Conservation (phyloP, 208 protist genomes). For the Trypanosoma conorhini region DNA sequence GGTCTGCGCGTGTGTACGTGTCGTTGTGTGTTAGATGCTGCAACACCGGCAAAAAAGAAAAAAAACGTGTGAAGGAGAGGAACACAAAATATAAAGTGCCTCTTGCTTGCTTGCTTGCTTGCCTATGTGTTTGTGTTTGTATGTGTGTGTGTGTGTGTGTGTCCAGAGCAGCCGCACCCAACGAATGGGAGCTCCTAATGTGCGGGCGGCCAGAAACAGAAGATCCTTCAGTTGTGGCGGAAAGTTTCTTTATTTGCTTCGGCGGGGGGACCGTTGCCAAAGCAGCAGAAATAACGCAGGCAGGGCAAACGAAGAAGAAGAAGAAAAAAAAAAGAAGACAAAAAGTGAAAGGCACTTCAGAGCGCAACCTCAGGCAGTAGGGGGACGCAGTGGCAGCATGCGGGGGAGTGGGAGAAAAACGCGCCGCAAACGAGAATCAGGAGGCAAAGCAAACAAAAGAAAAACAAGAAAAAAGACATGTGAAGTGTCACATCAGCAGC, state of each 20-base stretch:
- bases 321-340: constrained; percentile 26
- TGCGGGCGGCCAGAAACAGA: neutral
- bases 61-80: no score
- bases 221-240: neutral
- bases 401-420: neutral
- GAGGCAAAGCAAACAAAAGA: neutral
- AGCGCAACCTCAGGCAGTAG: neutral
- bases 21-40: no score
- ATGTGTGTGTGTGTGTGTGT: neutral
- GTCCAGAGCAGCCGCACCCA: neutral
- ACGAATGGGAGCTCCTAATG: neutral
- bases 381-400: neutral
- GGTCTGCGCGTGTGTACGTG: neutral
- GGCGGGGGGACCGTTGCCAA: neutral
- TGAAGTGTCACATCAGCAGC: neutral
- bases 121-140: neutral
- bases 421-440: neutral
- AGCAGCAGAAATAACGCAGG: neutral
- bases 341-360: neutral
- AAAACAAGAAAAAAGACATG: constrained; percentile 6
- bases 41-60: no score
- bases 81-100: no score
- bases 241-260: neutral
- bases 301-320: constrained; percentile 27
- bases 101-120: no score